phyloP scores from a whole-genome alignment of 805 yeast genomes.

The Metschnikowia reukaufii region DNA sequence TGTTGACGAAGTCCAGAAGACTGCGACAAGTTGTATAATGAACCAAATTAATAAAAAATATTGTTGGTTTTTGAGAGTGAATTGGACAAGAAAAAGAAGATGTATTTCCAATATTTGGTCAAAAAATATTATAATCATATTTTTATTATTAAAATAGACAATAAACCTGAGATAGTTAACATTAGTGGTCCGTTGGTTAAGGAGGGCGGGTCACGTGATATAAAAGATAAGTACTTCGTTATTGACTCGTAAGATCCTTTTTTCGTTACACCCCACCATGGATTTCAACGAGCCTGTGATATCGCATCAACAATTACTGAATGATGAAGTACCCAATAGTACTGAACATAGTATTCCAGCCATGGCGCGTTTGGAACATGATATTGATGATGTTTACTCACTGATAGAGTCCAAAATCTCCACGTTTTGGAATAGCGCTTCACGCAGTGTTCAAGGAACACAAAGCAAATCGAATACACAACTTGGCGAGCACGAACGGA shows the following conservation, averaged over 20 bases:
- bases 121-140: no score
- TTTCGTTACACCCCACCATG: slow-evolving; percentile 21
- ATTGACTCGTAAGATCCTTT: background rate
- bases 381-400: slow-evolving; percentile 50
- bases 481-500: slow-evolving; percentile 31
- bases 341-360: background rate
- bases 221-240: background rate
- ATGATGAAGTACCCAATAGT: background rate
- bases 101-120: no score
- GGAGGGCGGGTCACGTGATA: background rate
- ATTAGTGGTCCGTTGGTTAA: no score
- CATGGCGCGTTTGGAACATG: slow-evolving; percentile 43
- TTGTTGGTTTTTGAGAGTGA: no score
- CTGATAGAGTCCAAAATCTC: slow-evolving; percentile 49
- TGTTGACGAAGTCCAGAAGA: no score
- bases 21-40: no score
- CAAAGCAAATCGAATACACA: slow-evolving; percentile 32
- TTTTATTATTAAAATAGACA: no score
- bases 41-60: no score
- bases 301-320: slow-evolving; percentile 16
- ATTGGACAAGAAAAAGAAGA: no score
- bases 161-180: no score
- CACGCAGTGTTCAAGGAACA: slow-evolving; percentile 30
- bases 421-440: slow-evolving; percentile 34
- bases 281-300: slow-evolving; percentile 35